Base-by-base conservation (phyloP, 2,329 filamentous ascomycete species). In the Lithohypha guttulata region DNA sequence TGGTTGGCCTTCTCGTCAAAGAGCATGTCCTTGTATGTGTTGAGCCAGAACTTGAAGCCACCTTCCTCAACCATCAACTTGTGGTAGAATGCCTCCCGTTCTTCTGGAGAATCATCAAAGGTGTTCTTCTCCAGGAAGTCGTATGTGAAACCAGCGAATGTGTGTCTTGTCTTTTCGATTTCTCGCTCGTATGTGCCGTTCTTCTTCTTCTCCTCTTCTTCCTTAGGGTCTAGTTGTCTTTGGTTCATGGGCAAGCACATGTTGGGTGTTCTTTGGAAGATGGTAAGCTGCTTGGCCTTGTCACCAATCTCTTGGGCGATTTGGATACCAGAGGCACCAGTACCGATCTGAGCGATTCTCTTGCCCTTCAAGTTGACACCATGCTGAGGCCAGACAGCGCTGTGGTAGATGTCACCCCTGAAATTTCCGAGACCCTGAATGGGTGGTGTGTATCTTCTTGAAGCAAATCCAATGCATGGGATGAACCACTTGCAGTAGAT, bases 211-310 rank as follows among this genome's bases (percentile, higher is more conserved):
- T 75, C 69, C 41, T 68, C 62, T 49, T 80, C 71, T 43, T 76
- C 70, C 41, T 67, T 60, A 8, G 54, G 58, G 1, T 64, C 67
- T 19, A 78, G 58, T 1, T 58, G 27, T 2, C 61, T 58, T 42
- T 69, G 66, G 2, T 67, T 63, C 73, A 82, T 79, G 0, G 77
- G 76, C 0, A 81, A 50, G 30, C 72, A 72, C 3, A 77, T 56
- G 47, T 81, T 82, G 0, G 79, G 77, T 1, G 76, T 81, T n/a
- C 79, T 68, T 50, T 81, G 76, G 54, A 80, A 60, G 4, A 59
- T 52, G 3, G 59, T 3, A 58, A 51, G 31, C 19, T 36, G n/a
- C 34, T 45, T 43, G 19, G 46, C 46, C 9, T 31, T 35, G 29
- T 47, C 29, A 14, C 44, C 40, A 23, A 38, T 49, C 43, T 34